These are phyloP conservation scores for Colletotrichum plurivorum DNA, from an alignment of 2,329 filamentous ascomycete species.

Conservation along the genomic window DNA sequence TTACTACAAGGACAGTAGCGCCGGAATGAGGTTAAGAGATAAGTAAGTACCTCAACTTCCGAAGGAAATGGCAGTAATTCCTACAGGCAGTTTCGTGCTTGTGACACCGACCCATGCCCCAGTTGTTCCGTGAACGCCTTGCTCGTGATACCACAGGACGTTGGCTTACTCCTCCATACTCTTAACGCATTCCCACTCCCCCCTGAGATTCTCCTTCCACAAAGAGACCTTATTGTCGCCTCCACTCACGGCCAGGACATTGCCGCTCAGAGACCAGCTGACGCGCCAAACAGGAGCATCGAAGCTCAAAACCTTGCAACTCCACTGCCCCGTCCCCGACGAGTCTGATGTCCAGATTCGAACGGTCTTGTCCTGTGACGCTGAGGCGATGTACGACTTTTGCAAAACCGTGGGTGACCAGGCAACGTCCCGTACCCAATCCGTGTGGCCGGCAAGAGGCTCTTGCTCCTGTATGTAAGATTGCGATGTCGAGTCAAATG, in stretches of 20 bases:
- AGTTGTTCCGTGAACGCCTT: slow-evolving; percentile 54
- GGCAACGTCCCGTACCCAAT: slow-evolving; percentile 98
- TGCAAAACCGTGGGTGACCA: slow-evolving; percentile 96
- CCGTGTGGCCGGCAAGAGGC: slow-evolving; percentile 84
- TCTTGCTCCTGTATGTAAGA: slow-evolving; percentile 74
- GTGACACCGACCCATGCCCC: slow-evolving; percentile 18
- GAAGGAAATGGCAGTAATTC: not conserved
- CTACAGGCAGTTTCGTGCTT: not conserved
- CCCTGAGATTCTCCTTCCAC: slow-evolving; percentile 98
- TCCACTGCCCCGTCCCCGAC: slow-evolving; percentile 80
- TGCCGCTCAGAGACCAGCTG: slow-evolving; percentile 97
- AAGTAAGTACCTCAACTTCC: not conserved
- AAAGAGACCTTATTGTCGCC: slow-evolving; percentile 97
- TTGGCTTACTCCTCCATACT: slow-evolving; percentile 85
- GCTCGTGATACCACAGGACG: slow-evolving; percentile 41
- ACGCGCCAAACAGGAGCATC: slow-evolving; percentile 95
- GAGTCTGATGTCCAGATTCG: slow-evolving; percentile 93
- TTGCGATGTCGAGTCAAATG: slow-evolving; percentile 76
- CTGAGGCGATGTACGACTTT: slow-evolving; percentile 96
- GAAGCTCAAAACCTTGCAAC: slow-evolving; percentile 87
- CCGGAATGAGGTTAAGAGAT: too few relatives aligned
- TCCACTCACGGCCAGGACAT: slow-evolving; percentile 93
- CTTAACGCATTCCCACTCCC: slow-evolving; percentile 98
- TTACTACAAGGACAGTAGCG: too few relatives aligned
- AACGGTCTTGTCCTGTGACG: slow-evolving; percentile 96